These are phyloP conservation scores for Lepidium aucheri DNA, from an alignment of 345 rosid species.

Conservation along the genomic window DNA sequence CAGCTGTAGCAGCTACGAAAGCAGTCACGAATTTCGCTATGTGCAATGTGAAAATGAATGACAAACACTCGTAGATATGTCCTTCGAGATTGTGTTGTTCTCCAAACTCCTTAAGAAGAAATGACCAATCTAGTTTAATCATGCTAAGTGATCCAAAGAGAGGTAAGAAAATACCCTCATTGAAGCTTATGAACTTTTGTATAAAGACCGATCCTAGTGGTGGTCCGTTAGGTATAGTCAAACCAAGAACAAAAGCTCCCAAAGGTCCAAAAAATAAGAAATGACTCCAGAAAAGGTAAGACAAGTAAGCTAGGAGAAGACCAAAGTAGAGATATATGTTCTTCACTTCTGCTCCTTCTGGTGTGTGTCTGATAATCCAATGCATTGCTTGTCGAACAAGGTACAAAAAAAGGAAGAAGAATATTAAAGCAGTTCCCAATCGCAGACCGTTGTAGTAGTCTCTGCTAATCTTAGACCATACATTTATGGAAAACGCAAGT, in stretches of 20 bases:
- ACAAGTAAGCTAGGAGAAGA: slow-evolving; percentile 6
- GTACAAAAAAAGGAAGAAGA: neutral
- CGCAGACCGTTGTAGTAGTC: neutral
- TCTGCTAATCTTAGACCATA: neutral
- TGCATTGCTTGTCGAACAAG: slow-evolving; percentile 27
- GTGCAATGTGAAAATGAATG: slow-evolving; percentile 8
- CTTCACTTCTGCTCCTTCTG: slow-evolving; percentile 26
- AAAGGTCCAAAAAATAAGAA: neutral
- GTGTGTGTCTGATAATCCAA: slow-evolving; percentile 31
- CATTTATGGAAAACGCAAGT: neutral
- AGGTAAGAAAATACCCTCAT: slow-evolving; percentile 26
- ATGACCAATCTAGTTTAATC: slow-evolving; percentile 18
- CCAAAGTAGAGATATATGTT: neutral
- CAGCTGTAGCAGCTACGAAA: slow-evolving; percentile 16
- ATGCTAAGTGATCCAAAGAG: slow-evolving; percentile 23
- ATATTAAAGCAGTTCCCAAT: neutral
- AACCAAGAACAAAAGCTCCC: slow-evolving; percentile 30
- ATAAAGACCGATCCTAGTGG: slow-evolving; percentile 36
- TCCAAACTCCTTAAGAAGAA: neutral
- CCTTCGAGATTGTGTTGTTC: neutral
- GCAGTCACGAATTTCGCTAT: slow-evolving; percentile 14
- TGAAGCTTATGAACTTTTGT: slow-evolving; percentile 25
- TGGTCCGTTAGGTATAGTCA: slow-evolving; percentile 38
- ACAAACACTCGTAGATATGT: neutral
- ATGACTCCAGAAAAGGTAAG: neutral